Percentiles rank a stretch among this genome's conserved stretches.
Evolutionary conservation across 768 basidiomycete species (phyloP).

Genomic region (Mycena albidolilacea): DNA sequence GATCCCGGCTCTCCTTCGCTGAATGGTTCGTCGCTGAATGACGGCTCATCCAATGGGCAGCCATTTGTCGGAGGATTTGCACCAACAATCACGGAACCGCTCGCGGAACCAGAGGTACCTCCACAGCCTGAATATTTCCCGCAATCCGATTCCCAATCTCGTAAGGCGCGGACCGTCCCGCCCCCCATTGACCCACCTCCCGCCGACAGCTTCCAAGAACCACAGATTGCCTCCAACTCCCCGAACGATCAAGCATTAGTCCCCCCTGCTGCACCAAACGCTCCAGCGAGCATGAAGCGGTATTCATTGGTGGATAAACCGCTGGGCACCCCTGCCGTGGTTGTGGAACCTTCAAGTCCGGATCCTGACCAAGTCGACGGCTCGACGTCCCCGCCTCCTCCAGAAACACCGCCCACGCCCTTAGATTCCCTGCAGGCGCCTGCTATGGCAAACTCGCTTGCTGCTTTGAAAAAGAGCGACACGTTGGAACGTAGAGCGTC

Average conservation of each 20-base stretch:
- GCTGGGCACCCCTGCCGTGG: conserved; percentile 64
- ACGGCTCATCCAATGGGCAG: conserved; percentile 47
- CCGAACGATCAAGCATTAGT: conserved; percentile 41
- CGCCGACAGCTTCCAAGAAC: conserved; percentile 26
- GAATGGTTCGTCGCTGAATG: conserved; percentile 35
- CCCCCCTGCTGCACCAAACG: conserved; percentile 53
- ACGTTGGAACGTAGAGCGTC: conserved; percentile 92
- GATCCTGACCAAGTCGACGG: conserved; percentile 51
- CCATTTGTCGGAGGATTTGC: conserved; percentile 71
- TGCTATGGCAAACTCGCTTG: conserved; percentile 85
- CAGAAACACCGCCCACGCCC: conserved; percentile 58
- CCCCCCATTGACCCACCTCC: conserved; percentile 39
- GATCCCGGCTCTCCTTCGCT: conserved; percentile 46
- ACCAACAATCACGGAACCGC: conserved; percentile 47
- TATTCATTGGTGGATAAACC: conserved; percentile 87
- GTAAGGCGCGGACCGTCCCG: conserved; percentile 32
- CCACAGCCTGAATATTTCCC: conserved; percentile 22
- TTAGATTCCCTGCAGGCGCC: conserved; percentile 63
- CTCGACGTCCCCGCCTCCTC: conserved; percentile 52
- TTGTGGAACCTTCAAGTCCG: conserved; percentile 67
- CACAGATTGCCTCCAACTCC: conserved; percentile 42
- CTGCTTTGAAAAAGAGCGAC: conserved; percentile 90
- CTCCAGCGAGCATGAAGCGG: conserved; percentile 81
- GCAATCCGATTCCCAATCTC: conserved; percentile 22
- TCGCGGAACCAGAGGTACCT: conserved; percentile 19